Evolutionary conservation across 306 rosid genomes (phyloP).

Genomic region (Prunus salicina): DNA sequence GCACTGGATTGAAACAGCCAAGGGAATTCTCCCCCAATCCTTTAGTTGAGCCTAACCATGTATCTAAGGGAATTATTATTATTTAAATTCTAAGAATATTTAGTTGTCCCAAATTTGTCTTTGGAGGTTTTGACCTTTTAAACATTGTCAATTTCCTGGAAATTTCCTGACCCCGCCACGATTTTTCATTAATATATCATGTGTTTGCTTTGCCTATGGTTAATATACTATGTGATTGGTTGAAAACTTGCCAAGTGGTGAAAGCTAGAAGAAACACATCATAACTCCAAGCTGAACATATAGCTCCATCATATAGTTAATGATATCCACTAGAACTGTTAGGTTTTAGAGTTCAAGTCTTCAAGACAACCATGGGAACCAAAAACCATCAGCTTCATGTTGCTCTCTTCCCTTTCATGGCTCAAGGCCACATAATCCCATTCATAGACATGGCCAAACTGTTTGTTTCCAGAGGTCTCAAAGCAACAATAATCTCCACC

Average conservation of each 20-base stretch:
- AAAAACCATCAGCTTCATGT: not conserved
- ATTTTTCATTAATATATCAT: no score
- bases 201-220: no score
- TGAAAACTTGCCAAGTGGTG: not conserved
- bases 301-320: no score
- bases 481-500: conserved; percentile 35
- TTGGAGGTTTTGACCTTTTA: no score
- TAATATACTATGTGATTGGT: not conserved
- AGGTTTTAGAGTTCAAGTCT: not conserved
- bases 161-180: no score
- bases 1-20: no score
- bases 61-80: no score
- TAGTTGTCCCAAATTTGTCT: no score
- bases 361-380: conserved; percentile 12
- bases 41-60: no score
- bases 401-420: conserved; percentile 37
- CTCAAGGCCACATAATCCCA: conserved; percentile 39
- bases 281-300: not conserved
- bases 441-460: conserved; percentile 35
- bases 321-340: not conserved
- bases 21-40: no score
- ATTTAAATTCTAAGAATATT: no score
- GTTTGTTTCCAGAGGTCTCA: conserved; percentile 26
- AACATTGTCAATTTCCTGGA: no score
- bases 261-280: not conserved